phyloP scores from a whole-genome alignment of 805 yeast species.

The Candida pini region DNA sequence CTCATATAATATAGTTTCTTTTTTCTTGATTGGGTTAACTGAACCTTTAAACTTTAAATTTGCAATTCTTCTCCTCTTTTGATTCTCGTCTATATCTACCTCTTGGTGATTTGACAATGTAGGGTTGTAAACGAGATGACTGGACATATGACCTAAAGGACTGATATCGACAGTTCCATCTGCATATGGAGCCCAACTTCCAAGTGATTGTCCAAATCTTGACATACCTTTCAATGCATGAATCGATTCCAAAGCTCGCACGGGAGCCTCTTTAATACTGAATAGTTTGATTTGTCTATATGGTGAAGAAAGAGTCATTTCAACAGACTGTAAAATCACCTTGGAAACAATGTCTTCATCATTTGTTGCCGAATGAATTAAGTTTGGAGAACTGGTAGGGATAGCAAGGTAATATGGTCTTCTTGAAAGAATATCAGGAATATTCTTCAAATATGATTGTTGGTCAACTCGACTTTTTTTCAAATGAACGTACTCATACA shows the following conservation, averaged over 20 bases:
- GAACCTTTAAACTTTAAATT: constrained; percentile 60
- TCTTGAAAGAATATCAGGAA: constrained; percentile 45
- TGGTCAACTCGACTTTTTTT: constrained; percentile 6
- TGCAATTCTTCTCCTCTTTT: constrained; percentile 40
- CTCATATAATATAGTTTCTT: constrained; percentile 32
- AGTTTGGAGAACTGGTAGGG: constrained; percentile 60
- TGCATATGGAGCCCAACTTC: constrained; percentile 72
- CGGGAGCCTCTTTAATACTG: constrained; percentile 31
- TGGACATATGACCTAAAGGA: constrained; percentile 45
- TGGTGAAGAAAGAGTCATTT: constrained; percentile 43
- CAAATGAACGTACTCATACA: constrained; percentile 45
- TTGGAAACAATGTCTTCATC: constrained; percentile 41
- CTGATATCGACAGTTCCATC: constrained; percentile 58
- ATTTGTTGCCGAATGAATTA: constrained; percentile 46
- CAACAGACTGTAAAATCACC: constrained; percentile 56
- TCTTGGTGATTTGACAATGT: constrained; percentile 9
- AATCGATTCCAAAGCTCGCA: constrained; percentile 47
- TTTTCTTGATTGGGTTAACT: constrained; percentile 28
- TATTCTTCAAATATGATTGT: constrained; percentile 6
- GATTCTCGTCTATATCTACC: constrained; percentile 13
- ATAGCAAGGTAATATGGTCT: constrained; percentile 62
- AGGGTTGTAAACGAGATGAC: constrained; percentile 36
- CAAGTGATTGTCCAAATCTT: constrained; percentile 55
- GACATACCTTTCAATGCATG: constrained; percentile 57
- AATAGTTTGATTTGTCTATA: constrained; percentile 38